Conservation (phyloP, 2,329 filamentous ascomycete genomes). For the Chaetomiaceae sp. region DNA sequence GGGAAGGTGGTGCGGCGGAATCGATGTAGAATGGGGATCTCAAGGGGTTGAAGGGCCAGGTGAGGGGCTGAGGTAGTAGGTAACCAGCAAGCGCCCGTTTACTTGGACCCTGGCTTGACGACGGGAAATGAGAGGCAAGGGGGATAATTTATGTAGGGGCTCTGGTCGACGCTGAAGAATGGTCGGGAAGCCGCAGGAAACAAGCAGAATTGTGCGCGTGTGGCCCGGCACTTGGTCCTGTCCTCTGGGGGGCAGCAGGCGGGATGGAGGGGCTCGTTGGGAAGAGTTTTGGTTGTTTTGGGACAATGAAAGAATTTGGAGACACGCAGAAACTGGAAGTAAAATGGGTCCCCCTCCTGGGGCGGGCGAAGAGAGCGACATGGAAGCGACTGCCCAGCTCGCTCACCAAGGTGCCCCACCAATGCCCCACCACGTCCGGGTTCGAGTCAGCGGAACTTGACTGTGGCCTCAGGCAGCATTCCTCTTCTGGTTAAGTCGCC, state of each 20-base stretch:
- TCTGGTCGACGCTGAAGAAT: too few relatives aligned
- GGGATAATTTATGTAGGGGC: too few relatives aligned
- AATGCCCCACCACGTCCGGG: neutral
- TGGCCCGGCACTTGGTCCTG: constrained; percentile 3
- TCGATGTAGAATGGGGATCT: constrained; percentile 7
- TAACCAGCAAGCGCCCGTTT: neutral
- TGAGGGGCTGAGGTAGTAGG: too few relatives aligned
- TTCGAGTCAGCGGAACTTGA: constrained; percentile 9
- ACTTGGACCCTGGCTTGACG: too few relatives aligned
- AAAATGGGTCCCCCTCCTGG: constrained; percentile 14
- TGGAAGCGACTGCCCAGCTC: constrained; percentile 1
- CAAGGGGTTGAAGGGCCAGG: constrained; percentile 4
- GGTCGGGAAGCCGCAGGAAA: constrained; percentile 1
- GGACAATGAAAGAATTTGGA: constrained; percentile 24
- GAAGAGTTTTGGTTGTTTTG: constrained; percentile 17
- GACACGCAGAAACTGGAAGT: constrained; percentile 19
- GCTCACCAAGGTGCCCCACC: constrained; percentile 9
- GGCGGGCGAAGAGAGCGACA: neutral
- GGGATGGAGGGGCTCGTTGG: constrained; percentile 7
- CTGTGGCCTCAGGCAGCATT: constrained; percentile 13
- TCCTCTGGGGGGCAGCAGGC: constrained; percentile 1
- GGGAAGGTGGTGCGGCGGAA: constrained; percentile 18
- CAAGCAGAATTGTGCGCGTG: constrained; percentile 1
- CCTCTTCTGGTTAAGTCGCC: too few relatives aligned
- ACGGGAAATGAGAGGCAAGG: neutral